A percentile compares a stretch with the other conserved stretches of the same genome.
Conservation (phyloP, 306 rosid species). For the Potentilla sterilis region DNA sequence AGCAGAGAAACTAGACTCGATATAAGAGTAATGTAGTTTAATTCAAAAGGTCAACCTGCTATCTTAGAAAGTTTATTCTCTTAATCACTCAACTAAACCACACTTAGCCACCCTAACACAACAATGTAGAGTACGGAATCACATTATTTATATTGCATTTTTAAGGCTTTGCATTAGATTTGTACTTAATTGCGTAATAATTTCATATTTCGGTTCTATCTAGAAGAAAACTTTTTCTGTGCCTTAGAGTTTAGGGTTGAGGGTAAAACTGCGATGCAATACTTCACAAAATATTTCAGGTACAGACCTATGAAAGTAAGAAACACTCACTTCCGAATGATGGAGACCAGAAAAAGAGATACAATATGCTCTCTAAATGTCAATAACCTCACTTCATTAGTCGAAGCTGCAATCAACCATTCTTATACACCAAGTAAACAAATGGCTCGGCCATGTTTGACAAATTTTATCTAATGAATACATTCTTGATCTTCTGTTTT, state of each 20-base stretch:
- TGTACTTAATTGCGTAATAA: background rate
- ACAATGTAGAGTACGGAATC: slow-evolving; percentile 14
- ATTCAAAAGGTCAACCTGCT: slow-evolving; percentile 12
- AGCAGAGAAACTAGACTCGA: slow-evolving; percentile 2
- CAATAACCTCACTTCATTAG: background rate
- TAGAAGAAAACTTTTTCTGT: background rate
- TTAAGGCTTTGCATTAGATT: background rate
- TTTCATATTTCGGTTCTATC: background rate
- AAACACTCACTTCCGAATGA: background rate
- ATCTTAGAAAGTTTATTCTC: slow-evolving; percentile 8
- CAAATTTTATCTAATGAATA: background rate
- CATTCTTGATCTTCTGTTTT: background rate
- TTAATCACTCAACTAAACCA: slow-evolving; percentile 51
- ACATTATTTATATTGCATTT: background rate
- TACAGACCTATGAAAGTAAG: background rate
- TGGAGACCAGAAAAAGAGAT: background rate
- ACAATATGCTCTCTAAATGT: background rate
- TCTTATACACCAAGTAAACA: background rate
- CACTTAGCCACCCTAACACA: slow-evolving; percentile 39
- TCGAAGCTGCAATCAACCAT: background rate
- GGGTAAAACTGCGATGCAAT: background rate
- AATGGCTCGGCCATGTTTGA: background rate
- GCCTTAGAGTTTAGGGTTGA: background rate
- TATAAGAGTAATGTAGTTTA: background rate
- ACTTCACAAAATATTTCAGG: background rate